A percentile compares a stretch with the other conserved stretches of the same genome.
These are phyloP conservation scores for Trichophyton schoenleinii DNA, from an alignment of 2,329 filamentous ascomycete species.

Conservation along the genomic window DNA sequence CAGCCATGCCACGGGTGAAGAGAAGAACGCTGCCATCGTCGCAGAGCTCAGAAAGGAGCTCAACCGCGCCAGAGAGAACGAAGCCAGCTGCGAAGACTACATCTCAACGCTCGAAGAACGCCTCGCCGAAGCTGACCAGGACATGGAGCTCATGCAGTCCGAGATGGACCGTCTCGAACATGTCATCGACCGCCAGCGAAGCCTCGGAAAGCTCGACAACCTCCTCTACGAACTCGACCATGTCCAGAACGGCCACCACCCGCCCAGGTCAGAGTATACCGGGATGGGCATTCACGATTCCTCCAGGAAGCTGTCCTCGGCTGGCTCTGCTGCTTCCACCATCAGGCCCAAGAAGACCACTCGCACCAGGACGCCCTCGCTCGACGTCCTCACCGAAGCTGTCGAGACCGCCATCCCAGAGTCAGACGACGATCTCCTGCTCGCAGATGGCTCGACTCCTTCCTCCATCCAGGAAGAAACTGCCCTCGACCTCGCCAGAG, in stretches of 20 bases:
- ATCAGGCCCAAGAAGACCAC: slow-evolving; percentile 18
- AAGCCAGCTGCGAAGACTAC: slow-evolving; percentile 84
- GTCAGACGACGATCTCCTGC: slow-evolving; percentile 26
- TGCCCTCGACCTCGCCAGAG: slow-evolving; percentile 10
- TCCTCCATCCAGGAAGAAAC: slow-evolving; percentile 13
- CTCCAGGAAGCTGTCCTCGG: slow-evolving; percentile 17
- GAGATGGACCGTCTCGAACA: slow-evolving; percentile 91
- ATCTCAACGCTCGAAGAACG: slow-evolving; percentile 94
- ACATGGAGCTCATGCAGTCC: slow-evolving; percentile 90
- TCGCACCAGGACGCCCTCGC: slow-evolving; percentile 22
- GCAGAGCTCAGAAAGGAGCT: slow-evolving; percentile 85
- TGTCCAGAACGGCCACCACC: slow-evolving; percentile 43
- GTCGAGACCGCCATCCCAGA: slow-evolving; percentile 35
- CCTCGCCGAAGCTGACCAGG: slow-evolving; percentile 88
- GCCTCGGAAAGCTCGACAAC: slow-evolving; percentile 85
- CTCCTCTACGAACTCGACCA: slow-evolving; percentile 78
- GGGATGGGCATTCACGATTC: slow-evolving; percentile 11
- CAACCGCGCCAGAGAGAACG: slow-evolving; percentile 73
- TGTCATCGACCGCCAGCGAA: slow-evolving; percentile 87
- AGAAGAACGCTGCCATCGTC: slow-evolving; percentile 79
- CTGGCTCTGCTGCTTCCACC: slow-evolving; percentile 12
- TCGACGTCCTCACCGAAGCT: slow-evolving; percentile 34
- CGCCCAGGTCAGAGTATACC: no score
- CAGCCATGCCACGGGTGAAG: slow-evolving; percentile 78
- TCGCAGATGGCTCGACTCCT: slow-evolving; percentile 22